phyloP scores from a whole-genome alignment of 2,329 filamentous ascomycete genomes.

The Cladorrhinum sp. region DNA sequence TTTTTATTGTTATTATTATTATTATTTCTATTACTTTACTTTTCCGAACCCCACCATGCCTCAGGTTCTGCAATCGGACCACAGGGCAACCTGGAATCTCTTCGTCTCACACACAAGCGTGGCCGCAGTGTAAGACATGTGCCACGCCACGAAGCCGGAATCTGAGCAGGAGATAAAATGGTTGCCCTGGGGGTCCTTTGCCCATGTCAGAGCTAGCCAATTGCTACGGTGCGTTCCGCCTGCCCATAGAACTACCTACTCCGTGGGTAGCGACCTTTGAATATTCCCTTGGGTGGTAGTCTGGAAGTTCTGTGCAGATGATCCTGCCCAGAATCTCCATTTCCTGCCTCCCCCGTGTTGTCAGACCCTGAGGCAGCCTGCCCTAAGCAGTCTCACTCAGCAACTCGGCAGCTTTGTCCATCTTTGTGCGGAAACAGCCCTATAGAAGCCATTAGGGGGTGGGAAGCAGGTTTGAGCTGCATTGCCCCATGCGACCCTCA shows the following conservation, averaged over 20 bases:
- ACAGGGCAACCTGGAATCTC: neutral
- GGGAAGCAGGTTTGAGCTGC: neutral
- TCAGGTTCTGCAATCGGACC: neutral
- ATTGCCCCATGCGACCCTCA: neutral
- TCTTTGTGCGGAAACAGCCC: neutral
- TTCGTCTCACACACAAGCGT: neutral
- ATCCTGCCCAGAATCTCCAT: neutral
- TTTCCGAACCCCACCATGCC: neutral
- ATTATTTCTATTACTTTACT: too few species aligned
- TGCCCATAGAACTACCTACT: neutral
- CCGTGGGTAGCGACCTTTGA: neutral
- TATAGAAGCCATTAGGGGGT: neutral
- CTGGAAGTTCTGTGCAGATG: slow-evolving; percentile 10
- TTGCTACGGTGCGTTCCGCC: neutral
- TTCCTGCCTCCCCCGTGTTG: neutral
- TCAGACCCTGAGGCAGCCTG: neutral
- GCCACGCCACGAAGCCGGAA: neutral
- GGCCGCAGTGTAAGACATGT: neutral
- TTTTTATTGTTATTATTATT: neutral
- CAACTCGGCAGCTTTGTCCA: neutral
- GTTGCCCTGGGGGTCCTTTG: neutral
- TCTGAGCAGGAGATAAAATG: neutral
- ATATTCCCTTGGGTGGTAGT: neutral
- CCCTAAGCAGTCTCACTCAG: neutral
- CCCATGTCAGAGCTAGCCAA: neutral